Percentiles rank a stretch among this genome's conserved stretches.
Evolutionary conservation across 768 basidiomycete species (phyloP).

Genomic region (Tricholoma saponaceum): DNA sequence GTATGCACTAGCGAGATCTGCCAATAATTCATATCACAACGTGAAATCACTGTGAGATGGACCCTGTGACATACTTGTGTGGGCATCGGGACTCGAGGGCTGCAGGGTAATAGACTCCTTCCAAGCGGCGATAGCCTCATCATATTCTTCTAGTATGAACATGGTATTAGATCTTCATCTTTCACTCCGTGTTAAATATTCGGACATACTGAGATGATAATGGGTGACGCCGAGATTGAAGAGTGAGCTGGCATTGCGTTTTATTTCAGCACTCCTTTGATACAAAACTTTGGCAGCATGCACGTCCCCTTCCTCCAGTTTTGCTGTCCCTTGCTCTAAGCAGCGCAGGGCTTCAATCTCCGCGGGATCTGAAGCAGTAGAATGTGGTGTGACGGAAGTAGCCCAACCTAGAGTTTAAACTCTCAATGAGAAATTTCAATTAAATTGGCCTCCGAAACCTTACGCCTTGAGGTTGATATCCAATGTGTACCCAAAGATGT

Average conservation of each 20-base stretch:
- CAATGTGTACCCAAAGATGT: constrained; percentile 16
- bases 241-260: constrained; percentile 73
- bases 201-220: constrained; percentile 75
- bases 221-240: constrained; percentile 89
- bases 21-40: constrained; percentile 14
- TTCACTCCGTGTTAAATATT: constrained; percentile 1
- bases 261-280: constrained; percentile 75
- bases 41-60: constrained; percentile 11
- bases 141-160: constrained; percentile 67
- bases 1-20: constrained; percentile 88
- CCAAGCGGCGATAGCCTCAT: constrained; percentile 83
- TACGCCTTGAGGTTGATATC: constrained; percentile 22
- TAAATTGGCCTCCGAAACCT: constrained; percentile 13
- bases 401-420: constrained; percentile 58
- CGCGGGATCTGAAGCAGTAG: constrained; percentile 79
- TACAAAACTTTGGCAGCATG: constrained; percentile 74
- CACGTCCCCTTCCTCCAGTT: constrained; percentile 84
- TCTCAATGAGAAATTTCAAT: background rate
- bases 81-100: constrained; percentile 81
- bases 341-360: constrained; percentile 75
- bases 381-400: constrained; percentile 75
- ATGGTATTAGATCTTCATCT: constrained; percentile 1
- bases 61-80: constrained; percentile 62
- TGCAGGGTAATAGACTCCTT: constrained; percentile 79
- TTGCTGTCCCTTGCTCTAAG: constrained; percentile 78